Base-by-base conservation (phyloP, 2,329 filamentous ascomycete species). In the Penicillium sp. region DNA sequence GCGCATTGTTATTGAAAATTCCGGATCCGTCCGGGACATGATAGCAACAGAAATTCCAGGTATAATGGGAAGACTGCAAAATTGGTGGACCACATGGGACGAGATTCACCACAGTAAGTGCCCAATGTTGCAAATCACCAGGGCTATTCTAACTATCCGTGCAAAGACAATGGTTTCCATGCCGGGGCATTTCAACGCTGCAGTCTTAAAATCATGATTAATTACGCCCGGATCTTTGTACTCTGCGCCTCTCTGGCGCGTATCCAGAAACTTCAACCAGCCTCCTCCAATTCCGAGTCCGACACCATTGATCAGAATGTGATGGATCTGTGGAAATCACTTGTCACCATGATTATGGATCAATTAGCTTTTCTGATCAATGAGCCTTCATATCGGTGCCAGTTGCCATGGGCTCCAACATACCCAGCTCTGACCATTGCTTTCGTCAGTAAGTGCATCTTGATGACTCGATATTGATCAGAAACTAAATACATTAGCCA, bases 391-490 rank as follows among this genome's bases (percentile, higher is more conserved):
- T 62, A 62, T 35, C 50, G 56, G 7, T 62, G 57, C 22, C 60
- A 62, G 30, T 30, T 62, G 18, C 42, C 55, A 10, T 62, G 60
- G 60, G 44, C 58, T 2, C 60, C 60, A 25, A 62, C 60, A 3
- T 62, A 62, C 26, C 55, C 60, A 17, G 56, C 58, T 16, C 37
- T 62, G 25, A 62, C 59, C 0, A 56, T 62, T 27, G 59, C 59
- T 3, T 62, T 62, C 44, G 54, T 62, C 30, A 60, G 60, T 62
- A 51, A 54, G 60, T n/a, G n/a, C n/a, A n/a, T n/a, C n/a, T n/a
- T n/a, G n/a, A n/a, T n/a, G n/a, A n/a, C n/a, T n/a, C n/a, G n/a
- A n/a, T n/a, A n/a, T n/a, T n/a, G n/a, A n/a, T n/a, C n/a, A n/a
- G n/a, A n/a, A 11, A 6, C 12, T 27, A 13, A 27, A 6, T 27